Conservation (phyloP, 495 filamentous ascomycete genomes). For the Neurospora pannonica region DNA sequence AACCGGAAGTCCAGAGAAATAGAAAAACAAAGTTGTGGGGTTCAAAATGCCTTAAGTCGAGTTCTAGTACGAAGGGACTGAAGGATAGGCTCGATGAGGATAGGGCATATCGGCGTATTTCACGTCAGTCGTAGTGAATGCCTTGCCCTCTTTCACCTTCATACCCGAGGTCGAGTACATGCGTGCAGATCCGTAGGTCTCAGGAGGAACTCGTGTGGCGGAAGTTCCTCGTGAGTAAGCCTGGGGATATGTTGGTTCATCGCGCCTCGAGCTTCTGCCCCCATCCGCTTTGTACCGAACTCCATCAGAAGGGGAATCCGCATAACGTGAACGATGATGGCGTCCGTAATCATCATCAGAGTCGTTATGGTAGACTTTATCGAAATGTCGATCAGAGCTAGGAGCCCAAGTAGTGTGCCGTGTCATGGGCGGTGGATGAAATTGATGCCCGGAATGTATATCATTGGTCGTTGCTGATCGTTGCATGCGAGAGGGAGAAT, state of each 20-base stretch:
- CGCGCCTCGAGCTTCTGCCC: not conserved
- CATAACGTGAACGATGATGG: slow-evolving; percentile 5
- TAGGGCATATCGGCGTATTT: slow-evolving; percentile 10
- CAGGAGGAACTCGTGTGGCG: not conserved
- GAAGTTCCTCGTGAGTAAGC: not conserved
- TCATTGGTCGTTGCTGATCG: slow-evolving; percentile 18
- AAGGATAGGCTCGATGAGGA: not conserved
- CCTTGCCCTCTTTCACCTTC: slow-evolving; percentile 17
- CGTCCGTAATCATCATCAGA: slow-evolving; percentile 21
- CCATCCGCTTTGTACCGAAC: not conserved
- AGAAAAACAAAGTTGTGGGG: not conserved
- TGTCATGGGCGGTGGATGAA: slow-evolving; percentile 8
- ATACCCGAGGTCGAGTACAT: not conserved
- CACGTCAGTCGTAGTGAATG: slow-evolving; percentile 12
- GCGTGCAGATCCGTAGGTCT: not conserved
- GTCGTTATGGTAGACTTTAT: slow-evolving; percentile 11
- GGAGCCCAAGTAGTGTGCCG: slow-evolving; percentile 17
- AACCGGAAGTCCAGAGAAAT: not conserved
- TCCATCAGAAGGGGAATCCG: not conserved
- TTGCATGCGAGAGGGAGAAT: slow-evolving; percentile 22
- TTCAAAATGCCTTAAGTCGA: not conserved
- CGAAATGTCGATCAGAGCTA: not conserved
- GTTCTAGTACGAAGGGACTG: not conserved
- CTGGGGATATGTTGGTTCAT: not conserved
- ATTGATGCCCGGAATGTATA: not conserved